These are phyloP conservation scores for Vicia villosa DNA, from an alignment of 306 rosid species.

Conservation along the genomic window DNA sequence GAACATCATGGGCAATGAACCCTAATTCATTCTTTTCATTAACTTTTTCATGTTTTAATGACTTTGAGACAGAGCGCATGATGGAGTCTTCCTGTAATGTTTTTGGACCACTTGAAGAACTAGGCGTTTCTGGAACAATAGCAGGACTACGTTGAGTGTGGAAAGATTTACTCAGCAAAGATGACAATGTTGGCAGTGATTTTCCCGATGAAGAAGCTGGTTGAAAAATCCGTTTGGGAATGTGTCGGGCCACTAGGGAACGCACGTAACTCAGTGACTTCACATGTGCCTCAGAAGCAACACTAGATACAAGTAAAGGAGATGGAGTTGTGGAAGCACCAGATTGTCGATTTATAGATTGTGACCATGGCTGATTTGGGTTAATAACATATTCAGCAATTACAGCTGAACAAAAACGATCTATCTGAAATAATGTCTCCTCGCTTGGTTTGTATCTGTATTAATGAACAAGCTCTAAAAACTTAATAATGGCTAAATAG, in stretches of 20 bases:
- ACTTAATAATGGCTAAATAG: conserved; percentile 23
- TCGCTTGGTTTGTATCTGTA: conserved; percentile 91
- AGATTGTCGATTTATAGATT: conserved; percentile 55
- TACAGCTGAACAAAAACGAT: conserved; percentile 90
- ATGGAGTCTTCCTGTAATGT: conserved; percentile 64
- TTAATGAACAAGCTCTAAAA: conserved; percentile 34
- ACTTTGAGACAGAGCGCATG: conserved; percentile 60
- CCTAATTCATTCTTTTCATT: conserved; percentile 71
- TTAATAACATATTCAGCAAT: conserved; percentile 76
- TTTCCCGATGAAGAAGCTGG: conserved; percentile 80
- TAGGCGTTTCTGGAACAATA: conserved; percentile 56
- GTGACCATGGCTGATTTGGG: conserved; percentile 67
- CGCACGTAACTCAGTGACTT: conserved; percentile 91
- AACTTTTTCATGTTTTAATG: conserved; percentile 63
- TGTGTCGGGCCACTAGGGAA: conserved; percentile 86
- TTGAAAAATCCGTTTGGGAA: conserved; percentile 84
- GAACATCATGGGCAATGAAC: conserved; percentile 76
- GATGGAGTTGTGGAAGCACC: conserved; percentile 56
- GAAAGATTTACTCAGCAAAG: conserved; percentile 90
- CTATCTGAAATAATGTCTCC: conserved; percentile 91
- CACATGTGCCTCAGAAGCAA: conserved; percentile 81
- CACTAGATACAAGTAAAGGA: conserved; percentile 81
- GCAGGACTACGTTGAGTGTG: conserved; percentile 72
- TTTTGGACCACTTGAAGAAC: conserved; percentile 57
- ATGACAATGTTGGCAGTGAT: conserved; percentile 85